A percentile compares a stretch with the other conserved stretches of the same genome.
Evolutionary conservation across 805 yeast genomes (phyloP).

Genomic region (Saturnispora ahearnii): DNA sequence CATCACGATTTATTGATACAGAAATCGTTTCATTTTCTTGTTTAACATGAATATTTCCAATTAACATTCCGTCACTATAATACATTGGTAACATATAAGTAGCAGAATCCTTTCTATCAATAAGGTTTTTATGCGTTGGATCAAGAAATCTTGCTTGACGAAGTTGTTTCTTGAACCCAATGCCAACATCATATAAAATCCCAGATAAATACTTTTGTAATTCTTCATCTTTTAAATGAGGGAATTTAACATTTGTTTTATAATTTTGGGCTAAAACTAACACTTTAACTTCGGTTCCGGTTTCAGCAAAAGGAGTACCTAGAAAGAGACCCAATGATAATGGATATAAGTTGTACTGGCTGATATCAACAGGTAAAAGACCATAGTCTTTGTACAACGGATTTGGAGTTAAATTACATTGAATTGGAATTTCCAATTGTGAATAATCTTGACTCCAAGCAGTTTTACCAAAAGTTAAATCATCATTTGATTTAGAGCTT

Average conservation of each 20-base stretch:
- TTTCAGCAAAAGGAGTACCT: neutral
- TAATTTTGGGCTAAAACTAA: conserved; percentile 7
- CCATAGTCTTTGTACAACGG: neutral
- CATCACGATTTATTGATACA: neutral
- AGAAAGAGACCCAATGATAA: conserved; percentile 9
- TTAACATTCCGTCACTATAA: conserved; percentile 9
- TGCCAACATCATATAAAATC: conserved; percentile 3
- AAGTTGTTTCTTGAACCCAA: conserved; percentile 8
- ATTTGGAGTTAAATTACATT: conserved; percentile 3
- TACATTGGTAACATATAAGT: conserved; percentile 9
- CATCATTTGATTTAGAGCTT: neutral
- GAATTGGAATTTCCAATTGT: conserved; percentile 3
- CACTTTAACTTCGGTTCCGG: neutral
- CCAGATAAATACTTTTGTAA: neutral
- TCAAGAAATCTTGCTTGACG: neutral
- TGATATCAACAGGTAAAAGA: conserved; percentile 1
- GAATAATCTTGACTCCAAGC: neutral
- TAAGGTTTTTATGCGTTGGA: conserved; percentile 1
- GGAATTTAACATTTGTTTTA: neutral
- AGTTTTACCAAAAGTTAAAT: neutral
- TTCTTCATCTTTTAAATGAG: neutral
- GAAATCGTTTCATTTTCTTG: conserved; percentile 9
- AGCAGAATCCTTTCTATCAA: conserved; percentile 8
- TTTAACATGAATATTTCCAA: conserved; percentile 12
- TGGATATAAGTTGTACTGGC: conserved; percentile 2